Base-by-base conservation (phyloP, 495 filamentous ascomycete species). In the Aspergillus sparsus region DNA sequence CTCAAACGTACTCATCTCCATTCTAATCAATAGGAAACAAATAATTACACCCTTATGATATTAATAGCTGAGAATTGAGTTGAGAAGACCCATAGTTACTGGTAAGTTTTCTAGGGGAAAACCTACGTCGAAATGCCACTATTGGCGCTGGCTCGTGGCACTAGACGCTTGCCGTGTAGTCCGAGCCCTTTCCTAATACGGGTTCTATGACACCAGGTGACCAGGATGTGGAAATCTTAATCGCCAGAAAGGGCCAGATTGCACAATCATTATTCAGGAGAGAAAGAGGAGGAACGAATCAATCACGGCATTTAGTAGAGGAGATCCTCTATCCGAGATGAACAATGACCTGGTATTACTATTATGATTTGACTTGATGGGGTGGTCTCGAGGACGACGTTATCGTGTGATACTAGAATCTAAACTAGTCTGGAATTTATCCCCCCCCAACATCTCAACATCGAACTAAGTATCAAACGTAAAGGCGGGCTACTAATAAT, bases 1-100 rank as follows among this genome's bases (percentile, higher is more conserved):
- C 44, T 47, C n/a, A 21, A 47, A 7, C 15, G 12, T 27, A 27
- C 37, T 41, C 5, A 47, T 47, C 27, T 21, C 6, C 6, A 47
- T 9, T 47, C 27, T 47, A 47, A 47, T 47, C n/a, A 21, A 47
- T 21, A 18, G n/a, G 44, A 47, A 47, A 47, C n/a, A 47, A 41
- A n/a, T 1, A 27, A 27, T 27, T 27, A 27, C 21, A 27, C 3
- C 21, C 21, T 27, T 27, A 1, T 27, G 21, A 27, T 27, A 27
- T 9, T 2, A 42, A 9, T 3, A 16, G 44, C n/a, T 16, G 15
- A 21, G 15, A 47, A 21, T 9, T 10, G 10, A 47, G 44, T 47
- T 21, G 39, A 27, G 21, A 27, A 27, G 21, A 27, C 3, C 21
- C 21, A 27, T 27, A 27, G 21, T 27, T 27, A 27, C 21, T 27